Evolutionary conservation across 306 rosid species (phyloP).

Genomic region (Echinosophora koreensis): DNA sequence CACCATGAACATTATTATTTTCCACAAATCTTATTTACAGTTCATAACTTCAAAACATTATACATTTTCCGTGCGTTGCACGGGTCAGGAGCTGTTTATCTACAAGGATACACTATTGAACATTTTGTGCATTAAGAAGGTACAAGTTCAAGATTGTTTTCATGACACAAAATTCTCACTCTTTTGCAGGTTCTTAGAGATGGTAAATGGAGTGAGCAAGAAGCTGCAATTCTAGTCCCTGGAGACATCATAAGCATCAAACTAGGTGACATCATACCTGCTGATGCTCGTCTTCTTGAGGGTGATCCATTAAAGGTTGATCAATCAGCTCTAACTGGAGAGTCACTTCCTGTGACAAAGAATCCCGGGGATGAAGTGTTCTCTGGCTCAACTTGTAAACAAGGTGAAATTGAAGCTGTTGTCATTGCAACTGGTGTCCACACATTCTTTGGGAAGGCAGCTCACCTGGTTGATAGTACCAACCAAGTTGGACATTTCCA

Average conservation of each 20-base stretch:
- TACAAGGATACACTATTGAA: neutral
- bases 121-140: neutral
- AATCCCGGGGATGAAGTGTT: conserved; percentile 93
- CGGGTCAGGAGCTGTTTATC: no score
- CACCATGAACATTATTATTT: no score
- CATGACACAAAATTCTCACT: conserved; percentile 16
- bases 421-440: conserved; percentile 99
- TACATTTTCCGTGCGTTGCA: no score
- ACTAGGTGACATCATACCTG: conserved; percentile 94
- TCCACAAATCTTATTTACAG: no score
- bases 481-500: conserved; percentile 99
- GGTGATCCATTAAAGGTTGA: conserved; percentile 96
- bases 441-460: conserved; percentile 98
- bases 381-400: conserved; percentile 99
- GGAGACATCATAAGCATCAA: conserved; percentile 95
- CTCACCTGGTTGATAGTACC: conserved; percentile 96
- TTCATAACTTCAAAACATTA: no score
- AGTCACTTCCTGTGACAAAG: conserved; percentile 94
- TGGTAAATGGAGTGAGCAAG: conserved; percentile 92
- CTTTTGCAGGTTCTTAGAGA: conserved; percentile 86
- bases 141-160: neutral
- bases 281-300: conserved; percentile 98
- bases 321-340: conserved; percentile 97
- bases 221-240: conserved; percentile 93
- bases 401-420: conserved; percentile 97